Evolutionary conservation across 2,329 filamentous ascomycete genomes (phyloP).

Genomic region (Xylariaceae sp.): DNA sequence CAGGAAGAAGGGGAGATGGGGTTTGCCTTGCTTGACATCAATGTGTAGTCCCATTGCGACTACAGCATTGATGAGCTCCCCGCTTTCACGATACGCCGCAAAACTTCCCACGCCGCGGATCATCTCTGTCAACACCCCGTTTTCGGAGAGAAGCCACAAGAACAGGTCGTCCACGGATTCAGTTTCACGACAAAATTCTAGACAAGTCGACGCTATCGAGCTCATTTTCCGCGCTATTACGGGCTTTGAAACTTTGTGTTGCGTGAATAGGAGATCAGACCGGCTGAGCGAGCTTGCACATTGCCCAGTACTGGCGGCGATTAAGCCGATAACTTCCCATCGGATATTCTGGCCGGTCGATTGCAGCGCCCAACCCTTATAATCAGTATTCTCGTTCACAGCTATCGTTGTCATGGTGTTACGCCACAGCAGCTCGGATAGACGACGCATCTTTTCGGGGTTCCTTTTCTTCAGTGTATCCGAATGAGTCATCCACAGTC

Average conservation of each 20-base stretch:
- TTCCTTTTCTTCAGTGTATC: constrained; percentile 29
- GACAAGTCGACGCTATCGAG: constrained; percentile 27
- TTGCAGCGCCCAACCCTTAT: constrained; percentile 26
- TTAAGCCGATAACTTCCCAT: constrained; percentile 34
- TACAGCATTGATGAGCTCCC: constrained; percentile 28
- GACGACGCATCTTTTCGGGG: constrained; percentile 29
- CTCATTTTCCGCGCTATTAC: constrained; percentile 28
- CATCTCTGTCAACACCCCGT: constrained; percentile 17
- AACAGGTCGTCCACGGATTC: constrained; percentile 31
- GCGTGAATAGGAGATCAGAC: constrained; percentile 24
- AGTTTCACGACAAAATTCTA: constrained; percentile 32
- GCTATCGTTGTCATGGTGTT: constrained; percentile 30
- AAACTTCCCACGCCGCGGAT: constrained; percentile 30
- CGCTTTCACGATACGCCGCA: constrained; percentile 27
- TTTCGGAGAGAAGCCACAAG: constrained; percentile 30
- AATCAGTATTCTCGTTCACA: constrained; percentile 27
- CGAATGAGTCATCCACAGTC: constrained; percentile 26
- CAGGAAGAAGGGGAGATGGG: constrained; percentile 30
- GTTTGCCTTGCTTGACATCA: constrained; percentile 25
- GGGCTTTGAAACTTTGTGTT: constrained; percentile 25
- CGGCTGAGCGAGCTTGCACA: constrained; percentile 25
- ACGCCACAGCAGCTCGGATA: constrained; percentile 32
- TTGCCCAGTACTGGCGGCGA: constrained; percentile 28
- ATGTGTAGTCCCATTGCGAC: constrained; percentile 33
- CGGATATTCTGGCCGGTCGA: constrained; percentile 30